Base-by-base conservation (phyloP, 73 alveolate genomes). In the Paramecium caudatum region DNA sequence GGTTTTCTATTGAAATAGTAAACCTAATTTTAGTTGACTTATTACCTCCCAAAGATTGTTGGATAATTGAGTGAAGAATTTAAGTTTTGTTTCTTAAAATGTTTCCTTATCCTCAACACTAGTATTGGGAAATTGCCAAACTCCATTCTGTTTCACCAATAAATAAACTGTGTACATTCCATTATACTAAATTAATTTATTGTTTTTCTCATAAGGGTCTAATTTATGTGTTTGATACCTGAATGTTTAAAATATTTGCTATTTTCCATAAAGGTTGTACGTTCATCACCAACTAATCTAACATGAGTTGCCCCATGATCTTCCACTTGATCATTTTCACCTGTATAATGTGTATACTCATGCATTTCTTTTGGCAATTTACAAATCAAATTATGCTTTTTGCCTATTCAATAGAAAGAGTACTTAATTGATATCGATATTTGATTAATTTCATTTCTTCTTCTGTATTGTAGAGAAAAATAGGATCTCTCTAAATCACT, bases 331-430 rank as follows among this genome's bases (percentile, higher is more conserved):
- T 37, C 43, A 8, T 37, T 7, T 17, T 74, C 88, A 41, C 62
- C 62, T n/a, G 23, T 37, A 27, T 3, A 43, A 39, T 74, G 62
- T n/a, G 39, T 37, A 45, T 27, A 74, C 21, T 74, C 88, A 74
- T 74, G 47, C 88, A 74, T 36, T 37, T 74, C 88, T 45, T 74
- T 74, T n/a, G 62, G 88, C 13, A 74, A 74, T 74, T 45, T 74
- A 0, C 69, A 1, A 8, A 74, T 41, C 17, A 34, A 74, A 74
- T 74, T 74, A 7, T 74, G 17, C 32, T 47, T 37, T 74, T 43
- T 74, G 16, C 43, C 88, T 74, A 41, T 74, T 16, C 16, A 55
- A 37, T 4, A 10, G 2, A 39, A 41, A 39, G 10, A 30, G 36
- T 74, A 74, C 88, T 68, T 74, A 74, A 74, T 41, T 41, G 21